Base-by-base conservation (phyloP, 2,329 filamentous ascomycete genomes). In the Hypoxylon sp. region DNA sequence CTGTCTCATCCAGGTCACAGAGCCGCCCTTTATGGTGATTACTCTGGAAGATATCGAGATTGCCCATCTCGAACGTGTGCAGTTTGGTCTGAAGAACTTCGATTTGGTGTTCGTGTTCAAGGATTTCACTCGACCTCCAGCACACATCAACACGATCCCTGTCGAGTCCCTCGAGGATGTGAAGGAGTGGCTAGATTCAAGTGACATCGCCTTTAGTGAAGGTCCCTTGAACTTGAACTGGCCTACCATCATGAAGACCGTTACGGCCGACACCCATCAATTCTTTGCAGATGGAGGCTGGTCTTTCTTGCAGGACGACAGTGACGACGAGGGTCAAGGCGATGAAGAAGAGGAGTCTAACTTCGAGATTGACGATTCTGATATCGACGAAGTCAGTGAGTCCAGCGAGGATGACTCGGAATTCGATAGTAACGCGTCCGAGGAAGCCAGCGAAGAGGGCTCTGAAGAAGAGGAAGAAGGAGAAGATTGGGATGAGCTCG, bases 191-290 rank as follows among this genome's bases (percentile, higher is more conserved):
- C 83, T 99, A 7, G 93, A 99, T 72, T 92, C 88, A 1, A 92
- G 94, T 36, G 93, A 99, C 67, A 96, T 99, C 67, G 87, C 94
- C 12, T 97, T 87, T 77, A 89, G 86, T 8, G 95, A 99, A 73
- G 94, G 94, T 49, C 94, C 93, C 1, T 84, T 99, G 62, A 99
- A 99, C 76, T 81, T 99, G 49, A 97, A 97, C 79, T 99, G 94
- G 94, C 89, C 90, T 7, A 96, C 92, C 11, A 99, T 99, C 69
- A 99, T 99, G 91, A 99, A 99, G 81, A 99, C 94, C 0, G 92
- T 99, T 17, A 93, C 89, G 13, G 87, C 89, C 25, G 92, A 99
- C 69, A 90, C 94, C 2, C 93, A 99, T 69, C 84, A 88, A 63
- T 99, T 99, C 83, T 99, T 97, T 72, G 84, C 81, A 3, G 93